phyloP scores from a whole-genome alignment of 352 stramenopile genomes.

The Phytophthora crassamura region DNA sequence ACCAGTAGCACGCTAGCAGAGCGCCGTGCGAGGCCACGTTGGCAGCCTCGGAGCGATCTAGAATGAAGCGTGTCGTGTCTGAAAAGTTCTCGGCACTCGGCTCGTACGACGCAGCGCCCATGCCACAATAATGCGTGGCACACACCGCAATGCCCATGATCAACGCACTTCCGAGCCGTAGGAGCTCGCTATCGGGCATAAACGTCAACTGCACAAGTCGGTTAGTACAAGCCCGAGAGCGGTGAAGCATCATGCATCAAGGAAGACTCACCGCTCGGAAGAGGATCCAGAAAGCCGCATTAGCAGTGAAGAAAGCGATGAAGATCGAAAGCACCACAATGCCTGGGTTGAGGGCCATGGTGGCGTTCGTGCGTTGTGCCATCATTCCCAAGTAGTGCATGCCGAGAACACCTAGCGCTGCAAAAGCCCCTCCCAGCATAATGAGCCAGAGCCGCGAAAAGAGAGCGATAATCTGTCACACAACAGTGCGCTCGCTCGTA shows the following conservation, averaged over 20 bases:
- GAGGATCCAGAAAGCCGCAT: constrained; percentile 72
- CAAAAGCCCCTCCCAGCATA: constrained; percentile 55
- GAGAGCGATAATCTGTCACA: constrained; percentile 54
- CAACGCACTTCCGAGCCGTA: constrained; percentile 58
- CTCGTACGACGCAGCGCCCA: constrained; percentile 49
- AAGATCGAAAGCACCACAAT: constrained; percentile 54
- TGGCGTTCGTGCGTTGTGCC: constrained; percentile 52
- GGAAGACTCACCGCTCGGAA: constrained; percentile 50
- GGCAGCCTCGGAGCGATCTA: constrained; percentile 40
- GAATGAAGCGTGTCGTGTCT: constrained; percentile 35
- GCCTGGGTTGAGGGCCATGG: constrained; percentile 43
- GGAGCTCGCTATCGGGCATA: constrained; percentile 49
- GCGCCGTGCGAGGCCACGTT: constrained; percentile 51
- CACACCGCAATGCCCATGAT: constrained; percentile 71
- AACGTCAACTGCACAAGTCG: constrained; percentile 54
- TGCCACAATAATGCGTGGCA: constrained; percentile 62
- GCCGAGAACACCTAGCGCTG: constrained; percentile 59
- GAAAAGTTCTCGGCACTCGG: constrained; percentile 42
- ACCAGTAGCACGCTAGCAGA: constrained; percentile 60
- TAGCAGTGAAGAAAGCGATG: constrained; percentile 65
- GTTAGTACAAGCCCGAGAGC: constrained; percentile 4
- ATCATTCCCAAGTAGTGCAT: constrained; percentile 82
- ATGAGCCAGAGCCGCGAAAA: constrained; percentile 67
- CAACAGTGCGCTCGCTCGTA: not conserved
- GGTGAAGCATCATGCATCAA: not conserved